Conservation (phyloP, 2,329 filamentous ascomycete genomes). For the Leptographium flavum region DNA sequence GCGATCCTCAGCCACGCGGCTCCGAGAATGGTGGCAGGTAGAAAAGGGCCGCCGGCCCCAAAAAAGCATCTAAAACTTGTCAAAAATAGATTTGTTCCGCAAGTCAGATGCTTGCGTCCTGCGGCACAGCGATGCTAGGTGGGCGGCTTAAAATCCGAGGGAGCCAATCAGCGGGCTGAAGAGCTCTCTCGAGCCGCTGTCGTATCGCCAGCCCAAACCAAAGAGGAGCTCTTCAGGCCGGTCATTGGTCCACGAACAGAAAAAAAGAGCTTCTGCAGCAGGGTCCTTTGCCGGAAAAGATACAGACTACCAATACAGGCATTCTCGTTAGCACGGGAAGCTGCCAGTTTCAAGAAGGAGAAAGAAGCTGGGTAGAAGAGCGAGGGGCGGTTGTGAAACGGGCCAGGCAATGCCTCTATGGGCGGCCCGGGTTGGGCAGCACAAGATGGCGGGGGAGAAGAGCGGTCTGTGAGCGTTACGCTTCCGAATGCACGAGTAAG, state of each 20-base stretch:
- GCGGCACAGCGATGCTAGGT: too few species aligned
- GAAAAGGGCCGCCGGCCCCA: too few species aligned
- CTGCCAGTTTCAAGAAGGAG: conserved; percentile 1
- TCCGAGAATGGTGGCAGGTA: neutral
- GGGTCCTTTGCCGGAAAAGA: neutral
- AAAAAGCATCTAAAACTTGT: too few species aligned
- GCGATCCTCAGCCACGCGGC: neutral
- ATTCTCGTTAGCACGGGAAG: too few species aligned
- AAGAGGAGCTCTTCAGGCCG: conserved; percentile 5
- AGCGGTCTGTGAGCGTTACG: neutral
- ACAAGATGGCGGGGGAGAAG: neutral
- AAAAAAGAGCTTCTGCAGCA: neutral
- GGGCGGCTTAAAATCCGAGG: conserved; percentile 7
- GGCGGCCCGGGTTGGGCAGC: neutral
- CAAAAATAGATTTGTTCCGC: too few species aligned
- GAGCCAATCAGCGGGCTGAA: conserved; percentile 10
- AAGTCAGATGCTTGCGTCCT: too few species aligned
- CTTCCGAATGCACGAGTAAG: neutral
- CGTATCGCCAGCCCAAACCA: conserved; percentile 7
- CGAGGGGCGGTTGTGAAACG: neutral
- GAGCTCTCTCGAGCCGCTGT: conserved; percentile 3
- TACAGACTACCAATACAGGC: too few species aligned
- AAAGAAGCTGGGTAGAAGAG: conserved; percentile 2
- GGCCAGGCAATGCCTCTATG: neutral
- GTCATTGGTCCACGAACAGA: neutral